Evolutionary conservation across 352 stramenopile species (phyloP).

Genomic region (Globisporangium mamillatum): DNA sequence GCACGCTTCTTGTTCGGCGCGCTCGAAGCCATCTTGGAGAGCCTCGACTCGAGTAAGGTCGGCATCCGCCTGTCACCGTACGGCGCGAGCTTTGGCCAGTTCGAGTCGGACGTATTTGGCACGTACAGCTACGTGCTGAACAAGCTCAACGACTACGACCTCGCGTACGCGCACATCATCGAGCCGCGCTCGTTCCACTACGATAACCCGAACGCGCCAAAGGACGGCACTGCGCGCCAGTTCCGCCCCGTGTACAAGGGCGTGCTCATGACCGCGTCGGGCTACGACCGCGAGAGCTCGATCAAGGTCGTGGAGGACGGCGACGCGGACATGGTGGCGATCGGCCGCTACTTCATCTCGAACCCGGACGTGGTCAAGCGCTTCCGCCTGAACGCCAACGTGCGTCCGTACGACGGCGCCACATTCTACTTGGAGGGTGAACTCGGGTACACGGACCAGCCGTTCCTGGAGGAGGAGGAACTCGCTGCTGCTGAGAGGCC

Average conservation of each 20-base stretch:
- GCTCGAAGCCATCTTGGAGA: slow-evolving; percentile 52
- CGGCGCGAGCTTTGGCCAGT: slow-evolving; percentile 47
- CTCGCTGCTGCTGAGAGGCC: background rate
- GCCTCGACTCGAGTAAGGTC: slow-evolving; percentile 30
- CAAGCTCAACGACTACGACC: slow-evolving; percentile 52
- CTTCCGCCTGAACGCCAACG: slow-evolving; percentile 37
- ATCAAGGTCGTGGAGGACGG: slow-evolving; percentile 49
- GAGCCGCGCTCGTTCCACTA: slow-evolving; percentile 52
- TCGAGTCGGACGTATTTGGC: slow-evolving; percentile 40
- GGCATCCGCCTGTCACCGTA: slow-evolving; percentile 50
- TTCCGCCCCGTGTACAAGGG: slow-evolving; percentile 44
- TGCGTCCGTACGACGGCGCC: slow-evolving; percentile 41
- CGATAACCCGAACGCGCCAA: slow-evolving; percentile 25
- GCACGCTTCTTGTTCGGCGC: slow-evolving; percentile 72
- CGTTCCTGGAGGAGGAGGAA: slow-evolving; percentile 28
- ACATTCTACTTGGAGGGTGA: slow-evolving; percentile 48
- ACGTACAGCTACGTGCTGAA: slow-evolving; percentile 52
- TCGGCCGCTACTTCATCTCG: slow-evolving; percentile 70
- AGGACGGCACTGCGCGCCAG: slow-evolving; percentile 37
- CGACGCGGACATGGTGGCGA: slow-evolving; percentile 56
- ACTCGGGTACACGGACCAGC: slow-evolving; percentile 54
- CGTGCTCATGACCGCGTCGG: slow-evolving; percentile 34
- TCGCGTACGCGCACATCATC: slow-evolving; percentile 61
- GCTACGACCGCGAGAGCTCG: slow-evolving; percentile 35
- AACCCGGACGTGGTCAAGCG: slow-evolving; percentile 72